phyloP scores from a whole-genome alignment of 169 alveolate genomes.

The Theileria equi region DNA sequence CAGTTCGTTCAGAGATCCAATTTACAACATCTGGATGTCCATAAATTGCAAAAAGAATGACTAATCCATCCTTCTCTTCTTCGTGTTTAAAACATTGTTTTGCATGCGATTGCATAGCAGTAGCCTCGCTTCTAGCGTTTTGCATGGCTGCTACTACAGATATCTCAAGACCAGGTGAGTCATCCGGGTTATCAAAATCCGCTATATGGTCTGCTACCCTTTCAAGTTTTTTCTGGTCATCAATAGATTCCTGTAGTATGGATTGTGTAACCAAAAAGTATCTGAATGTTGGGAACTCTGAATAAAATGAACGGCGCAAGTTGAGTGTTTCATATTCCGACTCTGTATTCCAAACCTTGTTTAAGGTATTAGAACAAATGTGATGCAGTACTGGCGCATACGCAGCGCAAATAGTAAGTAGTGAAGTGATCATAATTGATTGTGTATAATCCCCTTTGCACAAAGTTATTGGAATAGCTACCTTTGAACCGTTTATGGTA shows the following conservation, averaged over 20 bases:
- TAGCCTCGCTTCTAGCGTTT: slow-evolving; percentile 43
- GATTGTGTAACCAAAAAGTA: neutral
- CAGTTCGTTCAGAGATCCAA: neutral
- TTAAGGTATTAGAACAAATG: neutral
- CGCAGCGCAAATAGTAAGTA: slow-evolving; percentile 7
- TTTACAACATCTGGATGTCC: slow-evolving; percentile 55
- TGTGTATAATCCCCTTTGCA: slow-evolving; percentile 16
- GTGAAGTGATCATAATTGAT: slow-evolving; percentile 15
- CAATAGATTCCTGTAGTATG: neutral
- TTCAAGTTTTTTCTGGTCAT: slow-evolving; percentile 1
- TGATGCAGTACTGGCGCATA: slow-evolving; percentile 2
- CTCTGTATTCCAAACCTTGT: neutral
- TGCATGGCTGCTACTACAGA: too few relatives aligned
- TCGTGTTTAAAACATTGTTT: slow-evolving; percentile 9
- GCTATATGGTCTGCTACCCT: slow-evolving; percentile 5
- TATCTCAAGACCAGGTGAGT: too few relatives aligned
- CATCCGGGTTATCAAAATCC: neutral
- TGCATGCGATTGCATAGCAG: slow-evolving; percentile 10
- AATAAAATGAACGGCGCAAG: slow-evolving; percentile 26
- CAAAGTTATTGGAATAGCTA: slow-evolving; percentile 47
- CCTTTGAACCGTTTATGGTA: slow-evolving; percentile 37
- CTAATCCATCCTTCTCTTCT: slow-evolving; percentile 36
- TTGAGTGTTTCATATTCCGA: neutral
- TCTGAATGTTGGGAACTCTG: slow-evolving; percentile 20
- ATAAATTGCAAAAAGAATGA: slow-evolving; percentile 49